Percentiles rank a stretch among this genome's conserved stretches.
Conservation (phyloP, 2,329 filamentous ascomycete genomes). For the Colletotrichum destructivum region DNA sequence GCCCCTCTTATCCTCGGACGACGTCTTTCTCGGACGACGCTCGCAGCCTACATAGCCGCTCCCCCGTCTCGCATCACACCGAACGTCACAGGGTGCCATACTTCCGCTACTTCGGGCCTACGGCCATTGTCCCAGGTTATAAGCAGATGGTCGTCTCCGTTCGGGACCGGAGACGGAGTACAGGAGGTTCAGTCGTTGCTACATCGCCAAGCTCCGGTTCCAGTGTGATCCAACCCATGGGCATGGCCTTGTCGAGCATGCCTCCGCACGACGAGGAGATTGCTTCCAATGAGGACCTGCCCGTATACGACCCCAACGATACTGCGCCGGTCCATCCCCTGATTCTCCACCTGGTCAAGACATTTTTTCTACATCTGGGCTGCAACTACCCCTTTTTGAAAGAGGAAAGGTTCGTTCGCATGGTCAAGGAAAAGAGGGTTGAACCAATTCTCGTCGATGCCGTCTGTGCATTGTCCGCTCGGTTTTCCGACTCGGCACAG, state of each 20-base stretch:
- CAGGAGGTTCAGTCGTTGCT: constrained; percentile 69
- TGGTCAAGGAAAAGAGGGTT: constrained; percentile 84
- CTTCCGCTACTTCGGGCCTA: constrained; percentile 91
- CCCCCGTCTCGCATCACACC: constrained; percentile 64
- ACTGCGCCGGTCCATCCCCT: constrained; percentile 79
- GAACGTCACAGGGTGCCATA: constrained; percentile 83
- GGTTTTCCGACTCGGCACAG: constrained; percentile 79
- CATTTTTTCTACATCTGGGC: constrained; percentile 86
- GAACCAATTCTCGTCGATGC: constrained; percentile 90
- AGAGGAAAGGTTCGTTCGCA: constrained; percentile 78
- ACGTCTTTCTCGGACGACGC: constrained; percentile 59
- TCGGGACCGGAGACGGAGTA: constrained; percentile 74
- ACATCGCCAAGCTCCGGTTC: constrained; percentile 63
- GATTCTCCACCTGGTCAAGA: constrained; percentile 82
- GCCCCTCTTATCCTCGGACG: constrained; percentile 50
- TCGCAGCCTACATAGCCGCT: constrained; percentile 57
- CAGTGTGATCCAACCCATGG: constrained; percentile 30
- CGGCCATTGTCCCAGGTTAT: constrained; percentile 91
- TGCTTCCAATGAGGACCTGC: constrained; percentile 67
- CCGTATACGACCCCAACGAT: constrained; percentile 84
- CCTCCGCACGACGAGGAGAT: constrained; percentile 57
- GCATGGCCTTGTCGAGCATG: constrained; percentile 30
- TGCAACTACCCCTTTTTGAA: constrained; percentile 90
- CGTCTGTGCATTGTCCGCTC: constrained; percentile 84
- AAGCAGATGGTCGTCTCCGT: constrained; percentile 92